A percentile compares a stretch with the other conserved stretches of the same genome.
phyloP scores from a whole-genome alignment of 176 grass and related monocot genomes.

The Rhynchospora breviuscula region DNA sequence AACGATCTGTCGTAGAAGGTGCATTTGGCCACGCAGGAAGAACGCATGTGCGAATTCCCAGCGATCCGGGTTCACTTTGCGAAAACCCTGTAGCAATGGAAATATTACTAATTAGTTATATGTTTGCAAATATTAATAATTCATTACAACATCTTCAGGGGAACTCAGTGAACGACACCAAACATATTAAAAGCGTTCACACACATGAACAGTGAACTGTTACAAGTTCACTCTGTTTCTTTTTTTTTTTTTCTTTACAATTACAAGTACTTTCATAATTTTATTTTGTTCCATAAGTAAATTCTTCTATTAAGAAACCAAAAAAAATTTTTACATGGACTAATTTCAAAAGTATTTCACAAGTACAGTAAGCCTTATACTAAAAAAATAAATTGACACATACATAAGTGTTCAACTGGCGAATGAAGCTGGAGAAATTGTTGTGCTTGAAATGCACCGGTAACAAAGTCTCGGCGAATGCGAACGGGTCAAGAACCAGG shows the following conservation, averaged over 20 bases:
- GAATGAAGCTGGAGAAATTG: constrained; percentile 95
- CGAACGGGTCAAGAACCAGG: constrained; percentile 63
- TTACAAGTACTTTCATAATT: background rate
- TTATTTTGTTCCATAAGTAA: no score
- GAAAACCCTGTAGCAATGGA: constrained; percentile 48
- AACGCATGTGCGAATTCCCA: constrained; percentile 78
- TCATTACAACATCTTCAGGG: background rate
- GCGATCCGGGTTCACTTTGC: constrained; percentile 69
- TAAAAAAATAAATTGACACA: constrained; percentile 9
- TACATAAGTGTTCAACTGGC: constrained; percentile 85
- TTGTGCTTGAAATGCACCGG: constrained; percentile 82
- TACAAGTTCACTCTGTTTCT: background rate
- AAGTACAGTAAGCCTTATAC: background rate
- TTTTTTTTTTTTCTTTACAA: background rate
- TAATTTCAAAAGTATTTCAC: background rate
- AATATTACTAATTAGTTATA: no score
- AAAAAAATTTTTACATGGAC: no score
- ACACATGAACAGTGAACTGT: background rate
- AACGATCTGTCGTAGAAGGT: constrained; percentile 56
- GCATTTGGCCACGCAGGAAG: constrained; percentile 58
- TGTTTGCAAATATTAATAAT: background rate
- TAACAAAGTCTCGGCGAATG: constrained; percentile 63
- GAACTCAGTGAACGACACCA: background rate
- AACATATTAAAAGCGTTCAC: background rate
- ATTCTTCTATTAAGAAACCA: no score